Base-by-base conservation (phyloP, 768 basidiomycete genomes). In the Pleurotus citrinopileatus region DNA sequence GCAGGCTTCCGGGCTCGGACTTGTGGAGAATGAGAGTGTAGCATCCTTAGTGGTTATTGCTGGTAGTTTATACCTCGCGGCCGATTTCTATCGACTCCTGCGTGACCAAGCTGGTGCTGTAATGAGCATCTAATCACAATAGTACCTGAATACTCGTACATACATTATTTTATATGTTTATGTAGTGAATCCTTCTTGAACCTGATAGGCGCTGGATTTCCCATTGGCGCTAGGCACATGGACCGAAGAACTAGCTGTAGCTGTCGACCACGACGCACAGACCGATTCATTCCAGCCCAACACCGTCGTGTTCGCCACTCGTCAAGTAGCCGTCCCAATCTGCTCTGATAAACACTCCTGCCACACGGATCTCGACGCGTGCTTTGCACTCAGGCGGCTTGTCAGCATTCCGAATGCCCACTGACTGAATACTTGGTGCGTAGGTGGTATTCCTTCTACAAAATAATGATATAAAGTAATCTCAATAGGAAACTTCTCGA, bases 1-100 rank as follows among this genome's bases (percentile, higher is more conserved):
- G 57, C 78, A 76, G 67, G 84, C 84, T 29, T 60, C 69, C n/a
- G 79, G 76, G 71, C 68, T 65, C 12, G 63, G 57, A 8, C 37
- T 22, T 28, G 60, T n/a, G n/a, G n/a, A n/a, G n/a, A n/a, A 66
- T 29, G 68, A 62, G 8, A 65, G 59, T 10, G 66, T 62, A 7
- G 63, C 73, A 23, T 68, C 71, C n/a, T 62, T 93, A 50, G 78
- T 89, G 0, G 79, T 97, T 9, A 63, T 96, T 1, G 87, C 92
- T 20, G 97, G 96, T 34, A 98, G 97, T 70, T 67, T 98, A 61
- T 99, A 99, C 70, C 80, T 98, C 34, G 91, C 94, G 1, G 93
- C 94, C 8, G 96, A 98, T 71, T 84, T 95, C 53, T 97, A 96
- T 72, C 74, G 94, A 54, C 60, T 86, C 10, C 67, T 68, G 61